Evolutionary conservation across 345 rosid genomes (phyloP).

Genomic region (Melastoma malabathricum): DNA sequence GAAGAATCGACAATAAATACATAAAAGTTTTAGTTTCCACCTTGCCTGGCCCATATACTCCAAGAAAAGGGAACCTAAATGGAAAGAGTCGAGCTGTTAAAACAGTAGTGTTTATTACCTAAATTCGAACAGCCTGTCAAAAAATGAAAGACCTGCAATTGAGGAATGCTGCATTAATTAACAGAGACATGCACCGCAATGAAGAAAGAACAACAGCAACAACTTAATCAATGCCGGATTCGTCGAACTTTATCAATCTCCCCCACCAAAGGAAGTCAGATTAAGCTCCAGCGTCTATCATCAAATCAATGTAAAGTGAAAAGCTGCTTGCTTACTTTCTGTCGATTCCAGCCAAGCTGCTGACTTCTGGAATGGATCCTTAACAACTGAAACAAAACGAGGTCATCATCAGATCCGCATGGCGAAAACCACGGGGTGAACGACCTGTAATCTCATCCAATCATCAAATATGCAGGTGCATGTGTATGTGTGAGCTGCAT

Average conservation of each 20-base stretch:
- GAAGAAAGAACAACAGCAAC: slow-evolving; percentile 1
- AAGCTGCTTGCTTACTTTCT: slow-evolving; percentile 30
- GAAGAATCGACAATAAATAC: not conserved
- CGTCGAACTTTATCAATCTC: too few relatives aligned
- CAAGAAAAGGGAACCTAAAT: not conserved
- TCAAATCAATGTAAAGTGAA: not conserved
- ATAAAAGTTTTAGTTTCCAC: not conserved
- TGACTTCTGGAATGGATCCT: slow-evolving; percentile 33
- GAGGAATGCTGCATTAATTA: too few relatives aligned
- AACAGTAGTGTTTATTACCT: slow-evolving; percentile 18
- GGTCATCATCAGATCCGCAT: too few relatives aligned
- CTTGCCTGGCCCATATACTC: too few relatives aligned
- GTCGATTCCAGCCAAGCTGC: slow-evolving; percentile 49
- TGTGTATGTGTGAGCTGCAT: too few relatives aligned
- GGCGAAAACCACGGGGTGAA: too few relatives aligned
- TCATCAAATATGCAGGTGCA: too few relatives aligned
- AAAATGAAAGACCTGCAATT: slow-evolving; percentile 50
- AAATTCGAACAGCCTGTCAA: slow-evolving; percentile 44
- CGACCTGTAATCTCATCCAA: too few relatives aligned
- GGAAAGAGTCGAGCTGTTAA: not conserved
- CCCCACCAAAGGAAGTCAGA: too few relatives aligned
- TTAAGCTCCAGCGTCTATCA: not conserved
- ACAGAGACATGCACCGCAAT: not conserved
- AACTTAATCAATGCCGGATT: not conserved
- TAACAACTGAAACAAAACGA: slow-evolving; percentile 3